Evolutionary conservation across 2,329 filamentous ascomycete genomes (phyloP), one percentile per base, ranked within the genome.

Genomic region (Pseudogymnoascus sp.): DNA sequence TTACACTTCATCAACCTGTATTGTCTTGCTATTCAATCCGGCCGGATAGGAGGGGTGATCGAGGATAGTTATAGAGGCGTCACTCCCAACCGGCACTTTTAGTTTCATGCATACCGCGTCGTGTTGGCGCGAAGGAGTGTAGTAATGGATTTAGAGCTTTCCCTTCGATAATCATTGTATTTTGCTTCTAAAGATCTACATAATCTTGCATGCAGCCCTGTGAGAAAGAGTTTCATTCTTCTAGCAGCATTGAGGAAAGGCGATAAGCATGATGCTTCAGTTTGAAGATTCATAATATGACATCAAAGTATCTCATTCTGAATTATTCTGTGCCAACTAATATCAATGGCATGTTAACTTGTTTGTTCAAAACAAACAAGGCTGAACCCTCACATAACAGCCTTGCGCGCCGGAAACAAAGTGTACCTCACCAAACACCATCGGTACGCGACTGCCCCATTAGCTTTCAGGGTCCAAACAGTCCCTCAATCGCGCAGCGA

Each of bases 1-100:
- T 56, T 56, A 56, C 50, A 56, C 50, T 56, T 56, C 50, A 56
- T 34, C 50, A 56, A 56, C 50, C 50, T 56, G 50, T 56, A 56
- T 56, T 56, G 50, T 56, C 50, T 56, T 56, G 50, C 50, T 56
- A 18, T 56, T 56, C 50, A 56, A 56, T 56, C 25, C 50, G 25
- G 50, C 50, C 50, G 50, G 50, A 56, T 56, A 56, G n/a, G 50
- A 34, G 50, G 28, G 50, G 50, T 56, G 50, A 34, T 31, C 23
- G 50, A 34, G 50, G 50, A 34, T 56, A 56, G 50, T 56, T 56
- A 34, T 56, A 56, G 50, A 56, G 50, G 16, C 50, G 50, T 56
- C 50, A 56, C 25, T 56, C 50, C 50, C 50, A 56, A 56, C 28
- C 50, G 28, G 50, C 50, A 56, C 50, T 56, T 56, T 56, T 34